Evolutionary conservation across 176 grass and related monocot genomes (phyloP).

Genomic region (Alloteropsis semialata): DNA sequence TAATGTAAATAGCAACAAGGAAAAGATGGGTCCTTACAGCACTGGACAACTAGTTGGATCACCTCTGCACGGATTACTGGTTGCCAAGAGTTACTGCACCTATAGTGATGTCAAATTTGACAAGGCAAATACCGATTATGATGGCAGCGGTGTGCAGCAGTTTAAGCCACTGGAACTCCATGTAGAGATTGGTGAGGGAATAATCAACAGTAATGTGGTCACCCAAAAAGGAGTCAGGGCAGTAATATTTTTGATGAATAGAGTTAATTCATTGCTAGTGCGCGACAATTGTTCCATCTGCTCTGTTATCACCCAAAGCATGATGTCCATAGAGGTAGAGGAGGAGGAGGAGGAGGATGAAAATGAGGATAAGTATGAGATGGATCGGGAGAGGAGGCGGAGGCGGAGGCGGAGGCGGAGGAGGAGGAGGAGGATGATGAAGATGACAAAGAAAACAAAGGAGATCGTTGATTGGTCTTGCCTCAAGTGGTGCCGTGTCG

Average conservation of each 20-base stretch:
- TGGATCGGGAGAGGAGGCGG: too few species aligned
- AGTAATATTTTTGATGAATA: background rate
- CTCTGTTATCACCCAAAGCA: background rate
- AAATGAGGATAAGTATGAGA: too few species aligned
- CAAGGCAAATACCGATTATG: background rate
- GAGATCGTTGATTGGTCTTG: background rate
- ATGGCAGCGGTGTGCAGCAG: background rate
- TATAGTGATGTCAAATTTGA: background rate
- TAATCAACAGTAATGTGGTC: background rate
- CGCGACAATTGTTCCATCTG: background rate
- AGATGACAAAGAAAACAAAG: too few species aligned
- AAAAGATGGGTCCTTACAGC: background rate
- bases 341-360: too few species aligned
- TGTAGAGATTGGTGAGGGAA: constrained; percentile 1
- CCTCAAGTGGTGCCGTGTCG: background rate
- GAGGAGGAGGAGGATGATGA: too few species aligned
- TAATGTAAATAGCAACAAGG: background rate
- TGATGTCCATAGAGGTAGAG: background rate
- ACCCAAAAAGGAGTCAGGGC: background rate
- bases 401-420: too few species aligned
- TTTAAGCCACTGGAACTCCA: background rate
- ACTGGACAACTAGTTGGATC: background rate
- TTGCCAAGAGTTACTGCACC: background rate
- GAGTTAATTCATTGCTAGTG: background rate
- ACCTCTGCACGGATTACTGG: background rate